phyloP scores from a whole-genome alignment of 2,329 filamentous ascomycete species.

The Pseudofabraea citricarpa region DNA sequence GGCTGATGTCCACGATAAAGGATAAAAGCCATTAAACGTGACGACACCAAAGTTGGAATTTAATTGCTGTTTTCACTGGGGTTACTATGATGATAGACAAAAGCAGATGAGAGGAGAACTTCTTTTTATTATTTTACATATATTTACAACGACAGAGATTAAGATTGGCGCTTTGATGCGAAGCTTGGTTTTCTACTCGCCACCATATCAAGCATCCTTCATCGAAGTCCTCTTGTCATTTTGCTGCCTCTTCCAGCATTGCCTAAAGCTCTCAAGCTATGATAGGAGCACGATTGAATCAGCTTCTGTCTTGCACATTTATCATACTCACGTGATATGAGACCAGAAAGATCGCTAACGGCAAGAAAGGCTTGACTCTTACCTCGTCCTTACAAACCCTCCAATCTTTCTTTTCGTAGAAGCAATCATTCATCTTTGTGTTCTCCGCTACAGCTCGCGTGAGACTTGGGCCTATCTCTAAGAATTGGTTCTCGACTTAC shows the following conservation, averaged over 20 bases:
- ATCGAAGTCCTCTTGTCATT: conserved; percentile 79
- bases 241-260: conserved; percentile 87
- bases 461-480: too few relatives aligned
- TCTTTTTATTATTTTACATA: background rate
- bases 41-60: too few relatives aligned
- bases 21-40: background rate
- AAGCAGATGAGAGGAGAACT: conserved; percentile 1
- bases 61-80: too few relatives aligned
- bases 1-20: background rate
- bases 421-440: conserved; percentile 87
- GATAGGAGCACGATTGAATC: background rate
- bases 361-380: conserved; percentile 31
- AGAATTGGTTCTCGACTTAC: too few relatives aligned
- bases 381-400: conserved; percentile 83
- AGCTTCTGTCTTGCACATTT: conserved; percentile 9
- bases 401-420: conserved; percentile 96
- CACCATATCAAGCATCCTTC: conserved; percentile 55
- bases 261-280: conserved; percentile 84
- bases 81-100: too few relatives aligned
- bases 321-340: conserved; percentile 18
- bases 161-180: conserved; percentile 13
- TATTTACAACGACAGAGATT: too few relatives aligned
- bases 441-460: conserved; percentile 82
- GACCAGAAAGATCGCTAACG: conserved; percentile 15
- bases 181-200: conserved; percentile 6